phyloP scores from a whole-genome alignment of 306 rosid genomes.

The Fagus sylvatica region DNA sequence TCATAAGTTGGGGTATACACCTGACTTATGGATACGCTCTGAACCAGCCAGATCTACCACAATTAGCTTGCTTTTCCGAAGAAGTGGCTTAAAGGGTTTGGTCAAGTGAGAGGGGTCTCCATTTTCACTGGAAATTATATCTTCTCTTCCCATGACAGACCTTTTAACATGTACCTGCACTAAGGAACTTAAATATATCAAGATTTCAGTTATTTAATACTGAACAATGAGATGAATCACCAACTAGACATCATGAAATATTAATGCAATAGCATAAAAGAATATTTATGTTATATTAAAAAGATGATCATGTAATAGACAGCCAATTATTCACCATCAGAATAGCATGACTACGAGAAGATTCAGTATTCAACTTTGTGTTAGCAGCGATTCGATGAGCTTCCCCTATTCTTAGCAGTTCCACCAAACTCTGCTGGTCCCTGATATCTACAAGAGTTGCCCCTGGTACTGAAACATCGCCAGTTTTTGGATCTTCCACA shows the following conservation, averaged over 20 bases:
- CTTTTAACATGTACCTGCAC: slow-evolving; percentile 84
- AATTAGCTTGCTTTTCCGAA: slow-evolving; percentile 90
- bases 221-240: slow-evolving; percentile 16
- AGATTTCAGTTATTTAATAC: slow-evolving; percentile 23
- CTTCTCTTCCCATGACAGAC: slow-evolving; percentile 70
- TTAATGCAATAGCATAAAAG: slow-evolving; percentile 14
- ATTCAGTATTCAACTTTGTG: slow-evolving; percentile 91
- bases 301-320: slow-evolving; percentile 10
- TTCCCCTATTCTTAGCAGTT: slow-evolving; percentile 88
- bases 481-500: slow-evolving; percentile 92
- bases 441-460: slow-evolving; percentile 85
- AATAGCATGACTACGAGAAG: slow-evolving; percentile 97
- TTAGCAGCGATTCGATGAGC: slow-evolving; percentile 88
- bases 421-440: slow-evolving; percentile 71
- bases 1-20: slow-evolving; percentile 39
- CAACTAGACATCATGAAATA: slow-evolving; percentile 8
- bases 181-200: slow-evolving; percentile 35
- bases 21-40: slow-evolving; percentile 96
- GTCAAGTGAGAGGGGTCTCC: slow-evolving; percentile 68
- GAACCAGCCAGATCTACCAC: slow-evolving; percentile 99
- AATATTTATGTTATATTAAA: neutral
- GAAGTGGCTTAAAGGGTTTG: slow-evolving; percentile 75
- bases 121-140: slow-evolving; percentile 55
- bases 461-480: slow-evolving; percentile 83
- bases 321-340: slow-evolving; percentile 66